Evolutionary conservation across 116 monocot species (phyloP), one percentile per base, ranked within the genome.

Genomic region (Phalaenopsis hybrid): DNA sequence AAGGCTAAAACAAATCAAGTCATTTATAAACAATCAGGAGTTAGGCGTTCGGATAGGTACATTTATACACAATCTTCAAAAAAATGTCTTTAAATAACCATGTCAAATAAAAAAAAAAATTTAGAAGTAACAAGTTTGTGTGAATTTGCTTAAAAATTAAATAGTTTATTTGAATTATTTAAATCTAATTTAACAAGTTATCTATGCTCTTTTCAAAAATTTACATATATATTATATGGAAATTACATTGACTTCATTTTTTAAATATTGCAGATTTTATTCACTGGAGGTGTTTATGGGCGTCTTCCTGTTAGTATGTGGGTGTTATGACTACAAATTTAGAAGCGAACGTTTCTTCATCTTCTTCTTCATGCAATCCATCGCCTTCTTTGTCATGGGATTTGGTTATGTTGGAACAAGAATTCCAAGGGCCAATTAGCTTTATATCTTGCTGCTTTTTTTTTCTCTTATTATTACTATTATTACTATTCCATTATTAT

Each of bases 351-450:
- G 80, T 41, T 94, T 87, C 82, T 96, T 83, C 67, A 23, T 94
- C 16, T 96, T 88, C 81, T 79, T 96, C 75, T 84, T 83, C 74
- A 83, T 88, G 6, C 96, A 96, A 79, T 86, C 89, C 28, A 63
- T 89, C 52, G 84, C 92, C 17, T 96, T 92, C 78, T 67, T 92
- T 17, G 79, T 87, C 46, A 55, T 94, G 28, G 96, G 94, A 0
- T 85, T 92, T 52, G 94, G 94, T n/a, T 94, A 84, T 77, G 79
- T 93, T 34, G 96, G 96, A 20, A 87, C 85, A 18, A 37, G 10
- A 9, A 4, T 11, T 34, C 72, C 72, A 33, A 72, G 72, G 34
- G 37, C 9, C 51, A 11, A 51, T 51, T 51, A 51, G 51, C 61
- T 51, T 51, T 51, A 51, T 63, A 63, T 63, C 21, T 23, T 63